These are phyloP conservation scores for Penicillium verrucosum DNA, from an alignment of 2,329 filamentous ascomycete species.

Conservation along the genomic window DNA sequence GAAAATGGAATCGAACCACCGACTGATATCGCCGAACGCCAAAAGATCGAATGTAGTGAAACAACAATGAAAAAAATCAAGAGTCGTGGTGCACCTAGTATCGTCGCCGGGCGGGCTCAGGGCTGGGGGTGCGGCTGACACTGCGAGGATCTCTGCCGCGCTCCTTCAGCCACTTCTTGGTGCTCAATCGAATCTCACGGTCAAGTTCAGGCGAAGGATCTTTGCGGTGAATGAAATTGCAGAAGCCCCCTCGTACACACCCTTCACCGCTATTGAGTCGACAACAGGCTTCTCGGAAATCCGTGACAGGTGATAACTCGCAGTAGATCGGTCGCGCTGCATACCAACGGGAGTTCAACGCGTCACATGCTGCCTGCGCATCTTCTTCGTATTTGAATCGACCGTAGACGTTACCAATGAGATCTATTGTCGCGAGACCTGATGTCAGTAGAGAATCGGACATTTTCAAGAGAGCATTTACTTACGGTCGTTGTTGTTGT, in stretches of 20 bases:
- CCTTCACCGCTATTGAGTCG: conserved; percentile 91
- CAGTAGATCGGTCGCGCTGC: conserved; percentile 96
- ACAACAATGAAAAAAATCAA: conserved; percentile 9
- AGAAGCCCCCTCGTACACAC: conserved; percentile 93
- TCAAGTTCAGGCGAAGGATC: conserved; percentile 88
- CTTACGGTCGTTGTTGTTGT: conserved; percentile 97
- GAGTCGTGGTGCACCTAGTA: conserved; percentile 47
- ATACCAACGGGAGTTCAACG: conserved; percentile 93
- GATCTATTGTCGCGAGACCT: conserved; percentile 53
- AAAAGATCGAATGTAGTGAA: conserved; percentile 10
- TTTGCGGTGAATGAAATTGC: conserved; percentile 99
- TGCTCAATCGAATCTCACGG: conserved; percentile 77
- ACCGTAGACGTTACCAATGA: conserved; percentile 98
- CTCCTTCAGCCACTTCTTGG: conserved; percentile 93
- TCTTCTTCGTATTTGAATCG: conserved; percentile 99
- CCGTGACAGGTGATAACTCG: conserved; percentile 93
- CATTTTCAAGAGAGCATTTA: conserved; percentile 24
- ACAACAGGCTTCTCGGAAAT: conserved; percentile 97
- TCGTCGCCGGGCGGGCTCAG: conserved; percentile 74
- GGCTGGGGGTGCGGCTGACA: conserved; percentile 76
- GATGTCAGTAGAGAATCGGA: conserved; percentile 13
- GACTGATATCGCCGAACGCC: conserved; percentile 25
- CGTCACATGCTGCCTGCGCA: conserved; percentile 89
- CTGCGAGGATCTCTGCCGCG: conserved; percentile 81
- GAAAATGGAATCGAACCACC: conserved; percentile 17